Conservation (phyloP, 306 rosid species). For the Acmispon strigosus region DNA sequence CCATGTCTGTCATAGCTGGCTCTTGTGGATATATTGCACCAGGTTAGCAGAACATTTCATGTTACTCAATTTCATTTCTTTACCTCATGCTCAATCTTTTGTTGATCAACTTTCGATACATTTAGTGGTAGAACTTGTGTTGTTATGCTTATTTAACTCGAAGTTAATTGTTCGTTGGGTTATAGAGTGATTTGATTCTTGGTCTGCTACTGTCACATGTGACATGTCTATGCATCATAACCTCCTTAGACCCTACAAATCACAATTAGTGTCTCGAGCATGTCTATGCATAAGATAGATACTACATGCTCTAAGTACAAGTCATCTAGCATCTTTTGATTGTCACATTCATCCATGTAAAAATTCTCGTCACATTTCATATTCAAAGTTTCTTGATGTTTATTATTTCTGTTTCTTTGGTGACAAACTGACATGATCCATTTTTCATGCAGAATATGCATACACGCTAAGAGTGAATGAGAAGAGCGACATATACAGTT, state of each 20-base stretch:
- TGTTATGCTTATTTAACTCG: neutral
- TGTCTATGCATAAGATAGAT: neutral
- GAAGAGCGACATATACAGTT: constrained; percentile 95
- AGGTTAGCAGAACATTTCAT: constrained; percentile 44
- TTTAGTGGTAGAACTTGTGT: neutral
- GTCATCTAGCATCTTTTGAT: neutral
- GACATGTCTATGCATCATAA: neutral
- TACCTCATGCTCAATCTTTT: neutral
- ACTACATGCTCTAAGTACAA: neutral
- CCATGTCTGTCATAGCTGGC: constrained; percentile 89
- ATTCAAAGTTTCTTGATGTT: neutral
- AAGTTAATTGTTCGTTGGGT: neutral
- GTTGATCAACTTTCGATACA: neutral
- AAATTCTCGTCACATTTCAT: neutral
- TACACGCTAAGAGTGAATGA: constrained; percentile 91
- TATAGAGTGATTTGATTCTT: neutral
- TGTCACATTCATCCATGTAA: neutral
- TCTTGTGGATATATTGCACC: constrained; percentile 99
- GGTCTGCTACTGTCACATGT: neutral
- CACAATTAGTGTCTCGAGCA: neutral
- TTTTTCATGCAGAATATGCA: constrained; percentile 69
- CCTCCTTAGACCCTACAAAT: neutral
- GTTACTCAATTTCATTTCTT: neutral
- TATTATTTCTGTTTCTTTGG: neutral
- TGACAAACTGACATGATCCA: neutral